Base-by-base conservation (phyloP, 192 early-diverging fungal species). In the Cladochytrium replicatum region DNA sequence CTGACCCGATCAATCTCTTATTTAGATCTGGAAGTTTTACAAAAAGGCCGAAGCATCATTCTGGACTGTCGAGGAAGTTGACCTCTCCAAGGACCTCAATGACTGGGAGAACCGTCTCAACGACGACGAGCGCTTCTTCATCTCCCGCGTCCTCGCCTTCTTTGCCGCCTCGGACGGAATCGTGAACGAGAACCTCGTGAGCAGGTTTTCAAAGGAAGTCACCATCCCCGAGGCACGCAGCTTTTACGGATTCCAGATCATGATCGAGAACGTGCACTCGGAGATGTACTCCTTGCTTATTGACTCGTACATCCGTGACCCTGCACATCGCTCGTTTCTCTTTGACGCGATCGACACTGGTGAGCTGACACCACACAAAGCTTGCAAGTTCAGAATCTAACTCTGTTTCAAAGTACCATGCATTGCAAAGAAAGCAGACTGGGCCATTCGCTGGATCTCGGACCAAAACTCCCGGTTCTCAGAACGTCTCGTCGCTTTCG, bases 191-290 rank as follows among this genome's bases (percentile, higher is more conserved):
- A 96, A 93, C 60, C 68, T 96, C 28, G 80, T 93, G 23, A 77
- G 87, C 61, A 80, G 89, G 45, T 95, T 95, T 61, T 85, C 77
- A 48, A 83, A 80, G 41, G 89, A 95, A 61, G 85, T 95, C 29
- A 86, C 93, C 69, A 88, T 96, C 54, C 85, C 89, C 25, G 92
- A 93, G 66, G 92, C 90, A 19, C 75, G 85, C 43, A 90, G 86
- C 64, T 96, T 96, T 52, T 93, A 93, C 60, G 90, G 87, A 11
- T 96, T 96, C 77, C 92, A 96, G 72, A 91, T 95, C 69, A 91
- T 90, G 89, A 96, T 96, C 48, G 92, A 96, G 67, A 93, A 93
- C 74, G 89, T 95, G 46, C 92, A 95, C 69, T 73, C 80, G 17
- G 92, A 95, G 71, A 95, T 88, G 61, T 95, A 95, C 75, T 89